phyloP scores from a whole-genome alignment of 768 basidiomycete genomes.

The Collybia mongolica region DNA sequence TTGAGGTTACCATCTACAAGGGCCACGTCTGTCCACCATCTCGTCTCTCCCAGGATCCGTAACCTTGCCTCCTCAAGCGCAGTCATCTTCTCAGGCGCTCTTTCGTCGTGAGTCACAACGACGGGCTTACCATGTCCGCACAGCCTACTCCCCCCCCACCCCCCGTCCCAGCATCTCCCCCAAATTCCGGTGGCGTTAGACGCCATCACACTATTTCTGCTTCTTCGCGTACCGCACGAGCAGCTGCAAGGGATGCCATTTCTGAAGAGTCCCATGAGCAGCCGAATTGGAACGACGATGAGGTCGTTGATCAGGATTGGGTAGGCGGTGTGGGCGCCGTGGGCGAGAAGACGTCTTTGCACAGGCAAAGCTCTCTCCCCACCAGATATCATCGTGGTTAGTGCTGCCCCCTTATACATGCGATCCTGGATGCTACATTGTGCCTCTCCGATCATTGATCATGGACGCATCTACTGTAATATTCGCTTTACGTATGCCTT shows the following conservation, averaged over 20 bases:
- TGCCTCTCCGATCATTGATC: constrained; percentile 18
- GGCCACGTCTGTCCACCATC: constrained; percentile 14
- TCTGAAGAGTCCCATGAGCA: constrained; percentile 63
- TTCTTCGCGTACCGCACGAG: constrained; percentile 62
- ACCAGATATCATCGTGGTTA: constrained; percentile 77
- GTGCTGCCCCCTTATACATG: constrained; percentile 18
- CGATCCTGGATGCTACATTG: constrained; percentile 8
- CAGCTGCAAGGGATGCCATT: constrained; percentile 59
- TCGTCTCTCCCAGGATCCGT: constrained; percentile 6
- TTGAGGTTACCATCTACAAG: constrained; percentile 4
- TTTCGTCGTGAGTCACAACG: constrained; percentile 9
- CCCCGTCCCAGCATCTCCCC: constrained; percentile 37
- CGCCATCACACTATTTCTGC: constrained; percentile 84
- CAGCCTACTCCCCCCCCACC: constrained; percentile 36
- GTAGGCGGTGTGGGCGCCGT: constrained; percentile 80
- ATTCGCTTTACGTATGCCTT: constrained; percentile 6
- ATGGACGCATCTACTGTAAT: constrained; percentile 19
- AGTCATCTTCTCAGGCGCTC: constrained; percentile 11
- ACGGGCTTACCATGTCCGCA: constrained; percentile 25
- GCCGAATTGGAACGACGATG: constrained; percentile 70
- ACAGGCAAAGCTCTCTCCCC: constrained; percentile 79
- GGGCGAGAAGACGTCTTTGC: constrained; percentile 77
- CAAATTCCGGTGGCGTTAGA: constrained; percentile 55
- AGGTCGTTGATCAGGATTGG: constrained; percentile 79
- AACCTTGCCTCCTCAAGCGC: constrained; percentile 6